Evolutionary conservation across 73 alveolate genomes (phyloP).

Genomic region (Paramecium caudatum): DNA sequence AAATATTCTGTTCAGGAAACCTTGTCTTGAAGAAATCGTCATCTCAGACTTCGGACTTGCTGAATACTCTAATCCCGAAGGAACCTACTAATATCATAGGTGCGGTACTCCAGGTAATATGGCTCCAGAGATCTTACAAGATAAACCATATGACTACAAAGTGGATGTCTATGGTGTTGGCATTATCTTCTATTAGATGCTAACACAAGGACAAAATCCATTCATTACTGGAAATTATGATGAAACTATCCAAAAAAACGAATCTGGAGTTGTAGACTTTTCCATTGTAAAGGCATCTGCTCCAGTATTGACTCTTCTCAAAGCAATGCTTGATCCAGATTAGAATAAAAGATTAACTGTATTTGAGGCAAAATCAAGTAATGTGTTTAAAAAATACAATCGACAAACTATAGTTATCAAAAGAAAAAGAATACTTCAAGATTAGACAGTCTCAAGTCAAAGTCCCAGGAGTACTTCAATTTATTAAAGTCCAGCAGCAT

Average conservation of each 20-base stretch:
- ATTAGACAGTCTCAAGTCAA: constrained; percentile 18
- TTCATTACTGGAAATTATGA: constrained; percentile 80
- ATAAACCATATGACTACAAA: constrained; percentile 57
- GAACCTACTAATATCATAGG: background rate
- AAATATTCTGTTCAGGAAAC: constrained; percentile 59
- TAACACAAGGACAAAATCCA: constrained; percentile 84
- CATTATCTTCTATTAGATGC: constrained; percentile 68
- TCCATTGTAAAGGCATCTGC: constrained; percentile 71
- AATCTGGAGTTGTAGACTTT: constrained; percentile 79
- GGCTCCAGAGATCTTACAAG: constrained; percentile 70
- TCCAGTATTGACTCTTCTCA: constrained; percentile 41
- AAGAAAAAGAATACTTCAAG: background rate
- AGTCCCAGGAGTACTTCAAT: constrained; percentile 34
- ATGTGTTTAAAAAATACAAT: background rate
- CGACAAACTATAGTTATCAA: background rate
- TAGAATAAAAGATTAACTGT: constrained; percentile 22
- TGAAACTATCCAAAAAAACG: constrained; percentile 77
- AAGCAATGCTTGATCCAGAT: background rate
- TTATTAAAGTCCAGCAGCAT: background rate
- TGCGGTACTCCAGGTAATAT: constrained; percentile 68
- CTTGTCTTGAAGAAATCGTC: constrained; percentile 52
- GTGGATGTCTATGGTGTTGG: constrained; percentile 81
- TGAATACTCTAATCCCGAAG: constrained; percentile 14
- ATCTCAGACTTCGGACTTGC: constrained; percentile 62
- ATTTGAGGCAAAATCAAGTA: background rate